Conservation (phyloP, 352 stramenopile genomes). For the Phytophthora uliginosa region DNA sequence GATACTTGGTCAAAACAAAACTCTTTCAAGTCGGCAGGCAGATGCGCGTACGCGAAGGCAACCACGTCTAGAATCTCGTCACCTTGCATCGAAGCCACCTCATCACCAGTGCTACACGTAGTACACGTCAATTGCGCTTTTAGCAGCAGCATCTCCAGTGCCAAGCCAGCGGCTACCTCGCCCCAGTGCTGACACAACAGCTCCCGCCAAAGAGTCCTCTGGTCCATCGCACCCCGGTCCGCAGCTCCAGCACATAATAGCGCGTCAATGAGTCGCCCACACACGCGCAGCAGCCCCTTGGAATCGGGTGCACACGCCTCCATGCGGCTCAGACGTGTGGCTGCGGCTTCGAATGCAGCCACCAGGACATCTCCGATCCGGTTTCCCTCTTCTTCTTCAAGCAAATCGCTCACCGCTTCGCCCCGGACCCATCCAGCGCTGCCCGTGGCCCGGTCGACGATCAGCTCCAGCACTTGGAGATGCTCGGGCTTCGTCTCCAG, state of each 20-base stretch:
- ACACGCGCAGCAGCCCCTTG: background rate
- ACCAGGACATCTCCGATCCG: conserved; percentile 12
- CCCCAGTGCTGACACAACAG: conserved; percentile 17
- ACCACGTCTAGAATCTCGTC: conserved; percentile 3
- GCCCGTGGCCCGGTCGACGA: conserved; percentile 4
- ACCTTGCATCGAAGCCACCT: background rate
- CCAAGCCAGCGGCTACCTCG: conserved; percentile 12
- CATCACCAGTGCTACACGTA: background rate
- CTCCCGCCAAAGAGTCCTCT: conserved; percentile 5
- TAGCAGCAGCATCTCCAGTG: conserved; percentile 22
- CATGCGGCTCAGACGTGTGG: background rate
- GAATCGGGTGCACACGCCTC: background rate
- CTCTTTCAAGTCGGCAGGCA: conserved; percentile 7
- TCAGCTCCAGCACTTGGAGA: conserved; percentile 15
- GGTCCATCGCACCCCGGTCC: background rate
- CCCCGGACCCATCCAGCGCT: background rate
- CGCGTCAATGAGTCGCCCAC: conserved; percentile 4
- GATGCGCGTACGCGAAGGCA: background rate
- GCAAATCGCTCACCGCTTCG: too few relatives aligned
- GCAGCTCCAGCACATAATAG: conserved; percentile 1
- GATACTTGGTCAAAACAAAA: conserved; percentile 20
- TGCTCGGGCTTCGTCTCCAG: conserved; percentile 1
- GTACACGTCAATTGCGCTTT: background rate
- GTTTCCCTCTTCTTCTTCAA: background rate
- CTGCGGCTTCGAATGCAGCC: background rate